Conservation (phyloP, 2,329 filamentous ascomycete genomes). For the Alternaria burnsii region DNA sequence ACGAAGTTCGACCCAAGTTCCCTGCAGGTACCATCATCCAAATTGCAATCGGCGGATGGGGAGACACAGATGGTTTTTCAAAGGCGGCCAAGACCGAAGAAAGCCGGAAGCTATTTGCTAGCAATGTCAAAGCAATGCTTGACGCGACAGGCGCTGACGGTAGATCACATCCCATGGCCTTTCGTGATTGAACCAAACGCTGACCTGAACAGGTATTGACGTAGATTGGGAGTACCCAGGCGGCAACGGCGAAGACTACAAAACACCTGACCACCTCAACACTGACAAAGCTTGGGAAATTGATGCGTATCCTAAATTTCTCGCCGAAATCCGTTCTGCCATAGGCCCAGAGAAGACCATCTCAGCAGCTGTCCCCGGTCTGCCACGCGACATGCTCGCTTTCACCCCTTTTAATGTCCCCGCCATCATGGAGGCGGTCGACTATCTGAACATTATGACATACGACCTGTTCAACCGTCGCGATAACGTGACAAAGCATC, state of each 20-base stretch:
- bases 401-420: constrained; percentile 66
- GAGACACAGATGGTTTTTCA: constrained; percentile 71
- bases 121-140: constrained; percentile 71
- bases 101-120: constrained; percentile 64
- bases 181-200: accelerated
- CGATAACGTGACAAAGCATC: constrained; percentile 69
- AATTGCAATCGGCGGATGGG: constrained; percentile 80
- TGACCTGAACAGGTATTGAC: constrained; percentile 52
- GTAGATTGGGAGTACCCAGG: constrained; percentile 73
- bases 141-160: constrained; percentile 68
- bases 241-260: constrained; percentile 76
- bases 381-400: constrained; percentile 71
- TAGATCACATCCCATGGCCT: constrained; percentile 48
- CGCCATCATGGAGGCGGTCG: constrained; percentile 66
- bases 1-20: constrained; percentile 56
- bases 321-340: constrained; percentile 67
- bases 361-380: constrained; percentile 72
- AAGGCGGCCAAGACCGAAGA: constrained; percentile 62
- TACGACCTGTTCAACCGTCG: constrained; percentile 77
- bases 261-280: constrained; percentile 62
- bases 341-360: constrained; percentile 67
- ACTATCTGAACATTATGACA: constrained; percentile 75
- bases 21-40: constrained; percentile 36
- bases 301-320: constrained; percentile 67
- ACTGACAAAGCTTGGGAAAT: constrained; percentile 67